These are phyloP conservation scores for Cavenderia fasciculata DNA, from an alignment of 78 protist species.

Conservation along the genomic window DNA sequence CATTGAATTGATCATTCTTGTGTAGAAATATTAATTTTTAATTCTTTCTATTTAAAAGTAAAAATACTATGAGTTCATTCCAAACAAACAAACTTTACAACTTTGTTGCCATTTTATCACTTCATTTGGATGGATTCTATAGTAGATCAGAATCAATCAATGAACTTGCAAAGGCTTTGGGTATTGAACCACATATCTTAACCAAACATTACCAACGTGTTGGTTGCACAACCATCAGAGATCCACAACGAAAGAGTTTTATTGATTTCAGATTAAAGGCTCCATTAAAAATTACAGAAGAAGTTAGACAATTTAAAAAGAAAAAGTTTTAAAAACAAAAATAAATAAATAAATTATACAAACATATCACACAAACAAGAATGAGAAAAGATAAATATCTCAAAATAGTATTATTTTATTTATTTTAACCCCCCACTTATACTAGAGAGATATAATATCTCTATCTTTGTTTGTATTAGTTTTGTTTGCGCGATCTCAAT, in stretches of 20 bases:
- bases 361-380: too few species aligned
- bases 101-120: background rate
- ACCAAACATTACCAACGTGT: slow-evolving; percentile 10
- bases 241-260: slow-evolving; percentile 2
- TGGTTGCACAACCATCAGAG: background rate
- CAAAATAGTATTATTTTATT: too few species aligned
- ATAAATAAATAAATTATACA: background rate
- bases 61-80: background rate
- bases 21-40: too few species aligned
- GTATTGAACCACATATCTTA: background rate
- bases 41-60: background rate
- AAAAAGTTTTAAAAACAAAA: too few species aligned
- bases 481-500: too few species aligned
- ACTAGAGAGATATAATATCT: too few species aligned
- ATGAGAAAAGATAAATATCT: too few species aligned
- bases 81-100: background rate
- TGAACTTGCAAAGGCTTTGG: background rate
- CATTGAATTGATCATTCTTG: too few species aligned
- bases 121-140: background rate
- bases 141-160: background rate
- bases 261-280: slow-evolving; percentile 7
- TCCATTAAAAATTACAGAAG: slow-evolving; percentile 18
- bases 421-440: too few species aligned
- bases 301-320: too few species aligned
- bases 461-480: too few species aligned